Base-by-base conservation (phyloP, 2,329 filamentous ascomycete genomes). In the Cercospora zeina region DNA sequence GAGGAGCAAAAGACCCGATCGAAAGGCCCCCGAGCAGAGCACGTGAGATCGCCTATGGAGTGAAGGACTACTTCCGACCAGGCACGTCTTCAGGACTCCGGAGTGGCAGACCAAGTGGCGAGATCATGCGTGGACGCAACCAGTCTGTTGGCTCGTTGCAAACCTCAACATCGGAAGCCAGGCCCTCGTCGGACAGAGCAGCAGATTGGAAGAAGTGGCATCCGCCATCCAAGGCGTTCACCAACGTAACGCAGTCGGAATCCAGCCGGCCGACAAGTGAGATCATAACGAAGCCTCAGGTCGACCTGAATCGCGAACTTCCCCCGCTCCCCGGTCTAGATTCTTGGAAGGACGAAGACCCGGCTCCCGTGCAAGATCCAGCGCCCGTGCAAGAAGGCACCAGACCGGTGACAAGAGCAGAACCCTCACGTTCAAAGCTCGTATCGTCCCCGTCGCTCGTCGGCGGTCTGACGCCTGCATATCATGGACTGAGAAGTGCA, bases 291-390 rank as follows among this genome's bases (percentile, higher is more conserved):
- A 67, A 64, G 37, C 65, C 62, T 7, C 42, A 67, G 30, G 61
- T 80, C 61, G 77, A 82, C 58, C 71, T 81, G 33, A 81, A 81
- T 67, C 71, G 79, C 59, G 78, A 81, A 62, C 69, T 81, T 24
- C 80, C 80, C 34, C 79, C 79, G 3, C 65, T 82, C 10, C 80
- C 80, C 6, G 76, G 78, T 53, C 70, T 82, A 5, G 78, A 81
- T 60, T 74, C 71, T 34, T 77, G 74, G 73, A 72, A 73, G 42
- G 67, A 69, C 45, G 53, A 62, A 31, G 60, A 67, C 37, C 55
- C 65, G 8, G 49, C 19, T 14, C 13, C 54, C 7, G 14, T 10
- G 14, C 21, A 42, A 21, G 55, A 9, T 16, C 37, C 37, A 34
- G 33, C 45, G 30, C 57, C 55, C 27, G 42, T 47, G 13, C 33